A percentile compares a stretch with the other conserved stretches of the same genome.
phyloP scores from a whole-genome alignment of 176 grass and related monocot genomes.

The Dactylis glomerata region DNA sequence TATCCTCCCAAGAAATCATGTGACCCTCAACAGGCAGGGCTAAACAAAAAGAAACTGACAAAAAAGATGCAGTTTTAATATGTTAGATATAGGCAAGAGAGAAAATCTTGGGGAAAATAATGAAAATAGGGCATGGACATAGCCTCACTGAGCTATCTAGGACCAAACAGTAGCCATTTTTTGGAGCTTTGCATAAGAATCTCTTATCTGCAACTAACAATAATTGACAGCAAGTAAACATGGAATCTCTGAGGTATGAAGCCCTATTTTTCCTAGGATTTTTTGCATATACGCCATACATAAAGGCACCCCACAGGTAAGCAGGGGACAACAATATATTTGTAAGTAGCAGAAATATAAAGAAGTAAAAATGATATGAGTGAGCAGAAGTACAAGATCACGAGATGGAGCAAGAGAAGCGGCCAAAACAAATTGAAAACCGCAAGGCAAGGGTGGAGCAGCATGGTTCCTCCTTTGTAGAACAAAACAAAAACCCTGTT shows the following conservation, averaged over 20 bases:
- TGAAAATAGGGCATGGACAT: background rate
- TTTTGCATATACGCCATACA: slow-evolving; percentile 12
- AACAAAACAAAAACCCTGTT: slow-evolving; percentile 11
- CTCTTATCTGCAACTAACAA: slow-evolving; percentile 45
- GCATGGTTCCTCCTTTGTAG: background rate
- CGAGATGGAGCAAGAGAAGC: background rate
- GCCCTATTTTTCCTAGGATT: slow-evolving; percentile 33
- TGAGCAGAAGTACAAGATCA: background rate
- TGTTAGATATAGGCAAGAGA: background rate
- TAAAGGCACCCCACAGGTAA: background rate
- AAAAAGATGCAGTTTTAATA: slow-evolving; percentile 6
- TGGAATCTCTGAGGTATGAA: slow-evolving; percentile 47
- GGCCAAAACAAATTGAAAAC: background rate
- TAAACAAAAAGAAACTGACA: slow-evolving; percentile 32
- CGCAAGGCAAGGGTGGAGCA: background rate
- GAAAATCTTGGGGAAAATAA: background rate
- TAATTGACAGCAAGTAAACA: slow-evolving; percentile 34
- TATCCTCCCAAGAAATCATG: slow-evolving; percentile 28
- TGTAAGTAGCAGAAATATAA: background rate
- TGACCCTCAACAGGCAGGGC: background rate
- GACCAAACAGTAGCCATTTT: slow-evolving; percentile 48
- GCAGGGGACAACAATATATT: background rate
- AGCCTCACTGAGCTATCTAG: slow-evolving; percentile 19
- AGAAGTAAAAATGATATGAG: background rate
- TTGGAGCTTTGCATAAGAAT: slow-evolving; percentile 44